Evolutionary conservation across 2,329 filamentous ascomycete species (phyloP), one percentile per base, ranked within the genome.

Genomic region (Monosporascus sp.): DNA sequence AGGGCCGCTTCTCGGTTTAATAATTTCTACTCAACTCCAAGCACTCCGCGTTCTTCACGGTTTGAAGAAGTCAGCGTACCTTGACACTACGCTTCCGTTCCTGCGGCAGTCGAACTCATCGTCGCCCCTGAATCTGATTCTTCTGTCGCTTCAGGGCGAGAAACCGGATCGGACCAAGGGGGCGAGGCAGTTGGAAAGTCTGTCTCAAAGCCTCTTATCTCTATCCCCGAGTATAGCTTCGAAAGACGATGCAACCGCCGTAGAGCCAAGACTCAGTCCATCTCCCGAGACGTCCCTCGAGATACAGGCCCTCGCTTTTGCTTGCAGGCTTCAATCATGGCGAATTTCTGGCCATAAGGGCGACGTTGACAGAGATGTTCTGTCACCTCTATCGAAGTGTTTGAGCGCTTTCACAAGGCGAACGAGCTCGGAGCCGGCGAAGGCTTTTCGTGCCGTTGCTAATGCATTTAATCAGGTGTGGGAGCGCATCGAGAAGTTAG

Each of bases 161-260:
- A 64, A 72, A 3, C 71, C 77, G 17, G 75, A 80, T n/a, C 66
- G 72, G 11, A 70, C 73, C 7, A 90, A 88, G 63, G 74, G 78
- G 18, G 76, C 81, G 9, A 82, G 82, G 3, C 86, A 90, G 56
- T 71, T 92, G 18, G 86, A 90, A 48, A 78, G 76, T 0, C 64
- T 90, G 2, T 83, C 85, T 0, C 84, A 88, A 58, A 76, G 77
- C 3, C 71, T 91, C 0, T 71, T 91, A 1, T 80, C 83, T 0
- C 69, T 91, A 1, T 81, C 84, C 27, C 87, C 88, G 1, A 87
- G 82, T 60, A 74, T 87, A n/a, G 83, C 86, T 2, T 73, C 74
- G 48, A 78, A 81, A 9, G 81, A 85, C 41, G 88, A 92, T 61
- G 68, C 68, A 3, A 58, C 75, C 1, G 83, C 83, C 0, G 63